These are phyloP conservation scores for Syzygium grande DNA, from an alignment of 345 rosid species.

Conservation along the genomic window DNA sequence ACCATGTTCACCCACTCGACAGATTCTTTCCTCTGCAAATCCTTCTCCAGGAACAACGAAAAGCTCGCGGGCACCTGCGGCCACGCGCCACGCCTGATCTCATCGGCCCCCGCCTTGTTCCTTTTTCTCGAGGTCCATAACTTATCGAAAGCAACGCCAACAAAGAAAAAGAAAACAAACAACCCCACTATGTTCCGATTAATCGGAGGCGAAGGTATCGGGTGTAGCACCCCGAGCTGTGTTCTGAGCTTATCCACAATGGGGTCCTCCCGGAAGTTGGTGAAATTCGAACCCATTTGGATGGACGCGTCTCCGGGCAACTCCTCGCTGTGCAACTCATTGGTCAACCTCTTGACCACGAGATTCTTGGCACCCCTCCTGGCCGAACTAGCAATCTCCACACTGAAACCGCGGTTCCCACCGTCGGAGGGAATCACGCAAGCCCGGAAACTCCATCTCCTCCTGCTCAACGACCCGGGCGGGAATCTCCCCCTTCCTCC, in stretches of 20 bases:
- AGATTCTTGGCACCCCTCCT: constrained; percentile 23
- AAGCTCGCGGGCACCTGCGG: constrained; percentile 87
- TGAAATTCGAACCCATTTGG: constrained; percentile 42
- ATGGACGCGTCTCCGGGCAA: constrained; percentile 25
- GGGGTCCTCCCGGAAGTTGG: constrained; percentile 68
- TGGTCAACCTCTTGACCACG: constrained; percentile 29
- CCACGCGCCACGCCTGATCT: constrained; percentile 40
- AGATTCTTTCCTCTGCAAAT: constrained; percentile 92
- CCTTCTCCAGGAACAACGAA: constrained; percentile 78
- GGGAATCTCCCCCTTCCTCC: constrained; percentile 4
- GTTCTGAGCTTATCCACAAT: constrained; percentile 84
- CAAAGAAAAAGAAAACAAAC: constrained; percentile 82
- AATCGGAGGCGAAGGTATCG: constrained; percentile 85
- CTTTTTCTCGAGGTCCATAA: constrained; percentile 72
- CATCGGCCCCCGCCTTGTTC: constrained; percentile 10
- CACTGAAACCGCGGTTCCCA: constrained; percentile 4
- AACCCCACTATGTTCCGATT: constrained; percentile 55
- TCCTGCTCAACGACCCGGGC: background rate
- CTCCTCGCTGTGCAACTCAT: constrained; percentile 37
- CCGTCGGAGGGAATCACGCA: constrained; percentile 23
- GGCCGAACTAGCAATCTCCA: constrained; percentile 25
- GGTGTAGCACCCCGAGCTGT: constrained; percentile 80
- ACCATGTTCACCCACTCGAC: constrained; percentile 99
- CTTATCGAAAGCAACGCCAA: constrained; percentile 86
- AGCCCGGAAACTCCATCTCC: constrained; percentile 26